Evolutionary conservation across 164 flowering plant species (phyloP), one percentile per base, ranked within the genome.

Genomic region (Umbellularia californica): DNA sequence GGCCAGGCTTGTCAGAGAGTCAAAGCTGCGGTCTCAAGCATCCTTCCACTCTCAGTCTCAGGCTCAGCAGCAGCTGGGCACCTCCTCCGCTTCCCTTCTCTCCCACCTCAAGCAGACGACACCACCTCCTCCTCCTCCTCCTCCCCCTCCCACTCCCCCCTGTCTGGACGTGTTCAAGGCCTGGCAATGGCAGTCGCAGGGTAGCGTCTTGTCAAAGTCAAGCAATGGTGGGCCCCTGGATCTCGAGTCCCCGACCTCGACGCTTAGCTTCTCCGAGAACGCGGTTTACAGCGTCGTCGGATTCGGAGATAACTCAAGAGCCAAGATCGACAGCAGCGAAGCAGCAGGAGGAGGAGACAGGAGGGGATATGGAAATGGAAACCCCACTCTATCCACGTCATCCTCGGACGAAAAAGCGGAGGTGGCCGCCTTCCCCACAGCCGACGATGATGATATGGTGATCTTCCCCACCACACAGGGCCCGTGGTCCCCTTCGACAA

Each of bases 171-270:
- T 83, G 9, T 74, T 83, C 1, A 87, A 83, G 66, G 87, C 83
- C 2, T 84, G 89, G 92, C 83, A 78, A 67, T 41, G 47, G 47
- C 47, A 41, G 47, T 41, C 47, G 47, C 47, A 41, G 47, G 47
- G 47, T 9, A 81, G 83, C 2, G 74, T 22, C 9, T 80, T 83
- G 88, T 23, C 82, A 60, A 80, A 73, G 66, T 23, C 78, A 58
- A 65, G 69, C 0, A 71, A 63, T 58, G 35, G 69, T 30, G 69
- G 69, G 14, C 15, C 14, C 19, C 20, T 25, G 11, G 60, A 60
- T 25, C 79, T 88, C 13, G 97, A 87, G 74, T 93, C 96, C 3
- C 97, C 98, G 0, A 91, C 92, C 0, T 93, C 97, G 2, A 92
- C 95, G 1, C 76, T 89, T 5, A 85, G 86, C 75, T 74, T 74